phyloP scores from a whole-genome alignment of 2,329 filamentous ascomycete genomes.

The Tympanopsis confertula region DNA sequence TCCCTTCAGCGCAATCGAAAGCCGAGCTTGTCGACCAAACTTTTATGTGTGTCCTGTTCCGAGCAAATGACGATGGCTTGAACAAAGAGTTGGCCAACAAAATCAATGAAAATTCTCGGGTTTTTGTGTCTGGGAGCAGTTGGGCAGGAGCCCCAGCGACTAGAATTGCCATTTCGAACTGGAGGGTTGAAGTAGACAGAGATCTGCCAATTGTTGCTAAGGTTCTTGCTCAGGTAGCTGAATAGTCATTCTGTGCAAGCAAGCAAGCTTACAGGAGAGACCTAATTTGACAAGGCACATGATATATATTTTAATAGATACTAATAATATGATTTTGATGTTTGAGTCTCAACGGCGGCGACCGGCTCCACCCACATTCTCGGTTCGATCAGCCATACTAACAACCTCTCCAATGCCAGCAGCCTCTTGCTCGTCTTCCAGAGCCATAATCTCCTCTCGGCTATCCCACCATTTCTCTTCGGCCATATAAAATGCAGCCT shows the following conservation, averaged over 20 bases:
- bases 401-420: slow-evolving; percentile 92
- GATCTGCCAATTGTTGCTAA: slow-evolving; percentile 55
- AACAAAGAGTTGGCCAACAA: slow-evolving; percentile 57
- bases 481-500: slow-evolving; percentile 77
- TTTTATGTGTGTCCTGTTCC: slow-evolving; percentile 67
- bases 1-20: slow-evolving; percentile 35
- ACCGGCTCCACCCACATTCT: slow-evolving; percentile 33
- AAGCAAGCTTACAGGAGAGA: not conserved
- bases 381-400: slow-evolving; percentile 64
- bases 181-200: slow-evolving; percentile 59
- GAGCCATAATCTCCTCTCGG: slow-evolving; percentile 76
- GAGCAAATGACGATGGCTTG: slow-evolving; percentile 50
- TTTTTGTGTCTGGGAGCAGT: slow-evolving; percentile 73
- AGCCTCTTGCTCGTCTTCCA: slow-evolving; percentile 94
- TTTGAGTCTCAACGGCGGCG: not conserved
- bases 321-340: too few species aligned
- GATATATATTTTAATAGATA: too few species aligned
- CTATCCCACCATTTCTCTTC: slow-evolving; percentile 99
- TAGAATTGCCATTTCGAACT: slow-evolving; percentile 78
- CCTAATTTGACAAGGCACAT: too few species aligned
- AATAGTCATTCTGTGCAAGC: too few species aligned
- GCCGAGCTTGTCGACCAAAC: slow-evolving; percentile 34
- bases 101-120: slow-evolving; percentile 63
- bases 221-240: slow-evolving; percentile 31
- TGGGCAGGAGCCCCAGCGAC: slow-evolving; percentile 68